A percentile compares a stretch with the other conserved stretches of the same genome.
These are phyloP conservation scores for Nigrospora oryzae DNA, from an alignment of 2,329 filamentous ascomycete genomes.

Conservation along the genomic window DNA sequence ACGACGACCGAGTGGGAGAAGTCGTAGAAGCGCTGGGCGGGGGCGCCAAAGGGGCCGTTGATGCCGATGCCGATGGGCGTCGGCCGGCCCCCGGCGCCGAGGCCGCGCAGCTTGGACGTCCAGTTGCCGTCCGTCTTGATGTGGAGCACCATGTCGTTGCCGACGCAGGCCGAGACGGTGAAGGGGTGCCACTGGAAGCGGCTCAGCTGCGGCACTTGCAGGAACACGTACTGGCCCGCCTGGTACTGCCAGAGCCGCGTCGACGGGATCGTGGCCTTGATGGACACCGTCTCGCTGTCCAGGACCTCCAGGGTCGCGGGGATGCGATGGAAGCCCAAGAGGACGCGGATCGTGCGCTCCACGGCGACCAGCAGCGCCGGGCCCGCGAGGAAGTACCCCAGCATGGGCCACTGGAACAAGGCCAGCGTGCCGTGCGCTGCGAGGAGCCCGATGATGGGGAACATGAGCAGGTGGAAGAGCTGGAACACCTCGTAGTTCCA, in stretches of 20 bases:
- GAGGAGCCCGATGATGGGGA: constrained; percentile 46
- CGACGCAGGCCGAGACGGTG: constrained; percentile 46
- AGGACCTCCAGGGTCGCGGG: constrained; percentile 37
- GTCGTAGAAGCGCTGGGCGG: constrained; percentile 49
- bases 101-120: constrained; percentile 35
- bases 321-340: constrained; percentile 38
- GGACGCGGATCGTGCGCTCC: constrained; percentile 36
- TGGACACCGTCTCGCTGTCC: constrained; percentile 42
- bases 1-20: constrained; percentile 48
- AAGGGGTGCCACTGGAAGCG: constrained; percentile 53
- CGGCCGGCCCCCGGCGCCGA: constrained; percentile 25
- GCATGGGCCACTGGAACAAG: constrained; percentile 45
- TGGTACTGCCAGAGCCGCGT: constrained; percentile 42
- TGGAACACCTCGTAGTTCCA: constrained; percentile 51
- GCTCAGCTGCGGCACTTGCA: constrained; percentile 44
- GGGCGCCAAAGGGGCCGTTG: constrained; percentile 49
- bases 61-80: constrained; percentile 39
- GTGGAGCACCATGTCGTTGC: constrained; percentile 42
- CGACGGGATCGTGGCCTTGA: constrained; percentile 38
- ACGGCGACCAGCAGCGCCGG: constrained; percentile 40
- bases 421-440: constrained; percentile 43
- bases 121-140: constrained; percentile 52
- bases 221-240: constrained; percentile 49
- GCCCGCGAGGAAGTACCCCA: constrained; percentile 47
- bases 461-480: constrained; percentile 48